These are phyloP conservation scores for Murraya paniculata DNA, from an alignment of 345 rosid species.

Conservation along the genomic window DNA sequence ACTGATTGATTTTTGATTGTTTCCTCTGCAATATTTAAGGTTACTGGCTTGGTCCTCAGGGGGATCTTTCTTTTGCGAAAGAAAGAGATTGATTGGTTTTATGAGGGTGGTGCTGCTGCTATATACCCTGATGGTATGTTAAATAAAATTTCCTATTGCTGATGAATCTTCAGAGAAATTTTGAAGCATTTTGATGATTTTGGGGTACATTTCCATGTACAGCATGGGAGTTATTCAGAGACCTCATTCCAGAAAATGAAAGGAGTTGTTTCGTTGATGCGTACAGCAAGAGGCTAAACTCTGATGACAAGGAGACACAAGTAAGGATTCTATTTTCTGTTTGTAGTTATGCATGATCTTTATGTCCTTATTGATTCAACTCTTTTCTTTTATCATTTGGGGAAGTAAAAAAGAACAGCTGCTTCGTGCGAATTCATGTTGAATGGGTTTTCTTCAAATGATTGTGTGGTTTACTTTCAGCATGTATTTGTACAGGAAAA, in stretches of 20 bases:
- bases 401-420: neutral
- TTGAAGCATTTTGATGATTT: conserved; percentile 1
- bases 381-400: neutral
- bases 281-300: conserved; percentile 71
- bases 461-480: neutral
- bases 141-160: neutral
- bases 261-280: conserved; percentile 67
- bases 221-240: conserved; percentile 97
- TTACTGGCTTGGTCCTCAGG: conserved; percentile 84
- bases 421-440: neutral
- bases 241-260: conserved; percentile 86
- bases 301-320: conserved; percentile 78
- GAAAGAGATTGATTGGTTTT: conserved; percentile 98
- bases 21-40: conserved; percentile 36
- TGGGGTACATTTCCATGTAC: conserved; percentile 15
- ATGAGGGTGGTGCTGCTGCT: conserved; percentile 94
- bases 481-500: neutral
- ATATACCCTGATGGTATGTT: conserved; percentile 86
- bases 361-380: neutral
- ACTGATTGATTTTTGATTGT: conserved; percentile 6
- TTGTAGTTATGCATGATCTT: neutral
- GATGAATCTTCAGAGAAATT: conserved; percentile 1
- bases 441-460: neutral
- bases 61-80: conserved; percentile 88
- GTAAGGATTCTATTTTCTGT: conserved; percentile 36